Percentiles rank a stretch among this genome's conserved stretches.
Conservation (phyloP, 2,329 filamentous ascomycete species). For the Cytospora piceicola region DNA sequence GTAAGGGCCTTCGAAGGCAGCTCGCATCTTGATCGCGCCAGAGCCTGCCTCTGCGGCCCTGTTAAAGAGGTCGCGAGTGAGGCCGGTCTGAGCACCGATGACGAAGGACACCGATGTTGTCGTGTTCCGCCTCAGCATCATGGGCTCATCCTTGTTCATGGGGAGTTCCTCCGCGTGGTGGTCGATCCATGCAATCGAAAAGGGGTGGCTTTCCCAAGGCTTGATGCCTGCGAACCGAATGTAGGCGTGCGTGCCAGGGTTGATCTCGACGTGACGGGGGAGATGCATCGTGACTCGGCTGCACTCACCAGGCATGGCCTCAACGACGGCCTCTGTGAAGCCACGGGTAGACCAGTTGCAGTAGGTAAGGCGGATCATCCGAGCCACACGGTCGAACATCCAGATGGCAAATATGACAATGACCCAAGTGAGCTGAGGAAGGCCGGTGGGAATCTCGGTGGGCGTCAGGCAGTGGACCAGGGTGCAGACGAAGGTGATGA, state of each 20-base stretch:
- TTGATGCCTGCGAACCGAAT: constrained; percentile 69
- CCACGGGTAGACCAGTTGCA: constrained; percentile 65
- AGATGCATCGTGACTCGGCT: constrained; percentile 72
- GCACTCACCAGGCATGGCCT: constrained; percentile 71
- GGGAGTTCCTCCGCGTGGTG: constrained; percentile 50
- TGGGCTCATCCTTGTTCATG: constrained; percentile 46
- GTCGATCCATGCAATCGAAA: constrained; percentile 77
- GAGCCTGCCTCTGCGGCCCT: constrained; percentile 61
- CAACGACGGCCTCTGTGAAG: constrained; percentile 67
- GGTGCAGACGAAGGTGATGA: constrained; percentile 69
- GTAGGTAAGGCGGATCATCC: constrained; percentile 66
- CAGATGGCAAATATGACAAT: constrained; percentile 76
- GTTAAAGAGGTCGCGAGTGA: constrained; percentile 81
- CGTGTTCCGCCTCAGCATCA: constrained; percentile 38
- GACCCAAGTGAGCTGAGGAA: constrained; percentile 76
- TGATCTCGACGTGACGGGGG: constrained; percentile 67
- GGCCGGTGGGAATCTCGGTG: constrained; percentile 64
- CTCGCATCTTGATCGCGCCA: constrained; percentile 64
- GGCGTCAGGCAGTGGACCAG: constrained; percentile 75
- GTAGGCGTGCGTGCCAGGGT: constrained; percentile 75
- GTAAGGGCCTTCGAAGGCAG: constrained; percentile 89
- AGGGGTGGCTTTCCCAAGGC: constrained; percentile 76
- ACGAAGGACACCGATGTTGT: constrained; percentile 74
- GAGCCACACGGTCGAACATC: constrained; percentile 69
- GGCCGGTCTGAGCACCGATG: constrained; percentile 83